Percentiles rank a stretch among this genome's conserved stretches.
Evolutionary conservation across 2,329 filamentous ascomycete species (phyloP).

Genomic region (Colletotrichum filicis): DNA sequence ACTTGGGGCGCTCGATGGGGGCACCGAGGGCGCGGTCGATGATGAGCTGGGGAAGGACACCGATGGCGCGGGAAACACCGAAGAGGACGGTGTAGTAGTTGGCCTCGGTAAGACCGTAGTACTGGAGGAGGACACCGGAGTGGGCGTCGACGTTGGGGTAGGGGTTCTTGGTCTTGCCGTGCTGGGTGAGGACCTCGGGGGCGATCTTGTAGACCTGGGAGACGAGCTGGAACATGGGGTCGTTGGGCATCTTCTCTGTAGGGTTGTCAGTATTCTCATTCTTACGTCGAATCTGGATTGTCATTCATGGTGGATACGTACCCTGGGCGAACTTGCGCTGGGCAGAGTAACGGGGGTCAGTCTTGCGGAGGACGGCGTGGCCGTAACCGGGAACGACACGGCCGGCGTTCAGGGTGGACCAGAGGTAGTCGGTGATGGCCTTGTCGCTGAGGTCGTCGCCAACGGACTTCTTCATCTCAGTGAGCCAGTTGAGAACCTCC

Average conservation of each 20-base stretch:
- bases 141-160: conserved; percentile 99
- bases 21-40: conserved; percentile 97
- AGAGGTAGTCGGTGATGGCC: conserved; percentile 98
- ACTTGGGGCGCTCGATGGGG: conserved; percentile 98
- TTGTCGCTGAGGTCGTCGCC: conserved; percentile 96
- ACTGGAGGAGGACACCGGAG: conserved; percentile 98
- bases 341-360: conserved; percentile 97
- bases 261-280: conserved; percentile 42
- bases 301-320: conserved; percentile 35
- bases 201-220: conserved; percentile 99
- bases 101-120: conserved; percentile 98
- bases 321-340: conserved; percentile 94
- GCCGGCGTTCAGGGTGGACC: conserved; percentile 94
- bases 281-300: not conserved
- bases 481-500: conserved; percentile 99
- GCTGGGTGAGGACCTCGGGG: conserved; percentile 95
- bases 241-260: conserved; percentile 85
- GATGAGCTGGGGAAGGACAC: conserved; percentile 99
- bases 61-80: conserved; percentile 96
- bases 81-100: conserved; percentile 99
- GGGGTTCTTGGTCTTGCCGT: conserved; percentile 99
- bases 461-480: conserved; percentile 96
- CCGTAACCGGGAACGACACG: conserved; percentile 98
- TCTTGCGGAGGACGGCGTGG: conserved; percentile 99
- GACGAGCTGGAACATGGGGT: conserved; percentile 99